These are phyloP conservation scores for Phoenix roebelenii DNA, from an alignment of 176 grass and related monocot species.

Conservation along the genomic window DNA sequence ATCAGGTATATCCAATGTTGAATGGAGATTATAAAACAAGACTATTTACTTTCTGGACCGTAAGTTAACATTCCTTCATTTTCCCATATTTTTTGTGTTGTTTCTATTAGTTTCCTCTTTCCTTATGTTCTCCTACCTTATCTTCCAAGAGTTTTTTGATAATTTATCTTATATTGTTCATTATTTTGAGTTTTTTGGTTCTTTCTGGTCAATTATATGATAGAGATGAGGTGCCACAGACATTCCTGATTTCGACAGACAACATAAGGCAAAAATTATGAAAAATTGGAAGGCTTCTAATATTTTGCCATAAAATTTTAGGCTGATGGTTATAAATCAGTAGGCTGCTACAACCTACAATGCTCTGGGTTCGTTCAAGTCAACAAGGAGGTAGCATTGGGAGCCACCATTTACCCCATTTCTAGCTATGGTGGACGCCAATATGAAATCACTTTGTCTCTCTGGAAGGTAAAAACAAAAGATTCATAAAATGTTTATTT, in stretches of 20 bases:
- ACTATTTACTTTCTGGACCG: slow-evolving; percentile 13
- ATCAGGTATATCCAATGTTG: not conserved
- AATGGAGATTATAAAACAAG: slow-evolving; percentile 10
- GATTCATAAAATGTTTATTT: not conserved
- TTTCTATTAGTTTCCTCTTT: not conserved
- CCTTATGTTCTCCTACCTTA: not conserved
- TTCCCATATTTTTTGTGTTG: too few species aligned
- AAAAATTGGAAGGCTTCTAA: not conserved
- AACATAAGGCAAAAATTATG: too few species aligned
- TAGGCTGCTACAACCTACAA: slow-evolving; percentile 6
- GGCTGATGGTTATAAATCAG: slow-evolving; percentile 3
- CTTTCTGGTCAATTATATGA: too few species aligned
- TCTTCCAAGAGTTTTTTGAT: not conserved
- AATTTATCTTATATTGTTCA: not conserved
- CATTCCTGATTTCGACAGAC: too few species aligned
- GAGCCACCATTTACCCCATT: slow-evolving; percentile 5
- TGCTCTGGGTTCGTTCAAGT: slow-evolving; percentile 10
- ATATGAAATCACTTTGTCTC: slow-evolving; percentile 4
- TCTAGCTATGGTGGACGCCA: not conserved
- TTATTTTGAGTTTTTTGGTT: not conserved
- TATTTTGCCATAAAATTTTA: not conserved
- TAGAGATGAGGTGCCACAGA: too few species aligned
- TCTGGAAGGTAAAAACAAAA: slow-evolving; percentile 9
- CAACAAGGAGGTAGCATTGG: slow-evolving; percentile 3
- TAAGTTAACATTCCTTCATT: not conserved